Base-by-base conservation (phyloP, 371 early-diverging fungal species). In the Sporodiniella umbellata region DNA sequence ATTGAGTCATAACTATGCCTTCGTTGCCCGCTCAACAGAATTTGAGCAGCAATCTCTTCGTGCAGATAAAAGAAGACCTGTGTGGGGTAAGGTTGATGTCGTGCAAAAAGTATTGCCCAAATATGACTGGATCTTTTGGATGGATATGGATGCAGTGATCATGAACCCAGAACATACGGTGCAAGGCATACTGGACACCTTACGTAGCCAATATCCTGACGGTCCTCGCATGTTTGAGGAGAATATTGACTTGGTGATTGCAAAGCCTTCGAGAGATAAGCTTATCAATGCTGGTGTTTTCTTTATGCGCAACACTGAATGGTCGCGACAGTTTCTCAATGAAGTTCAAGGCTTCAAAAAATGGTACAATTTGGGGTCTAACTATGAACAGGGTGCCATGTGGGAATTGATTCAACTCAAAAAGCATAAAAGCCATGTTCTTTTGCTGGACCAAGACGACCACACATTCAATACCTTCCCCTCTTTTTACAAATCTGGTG, bases 81-180 rank as follows among this genome's bases (percentile, higher is more conserved):
- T 79, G 0, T 83, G 83, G 83, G 85, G 83, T 38, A 83, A 83
- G 54, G 66, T 85, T 45, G 81, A 81, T 46, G 78, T 66, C 8
- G 66, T 85, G 10, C 79, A 85, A 60, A 85, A 83, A 49, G 62
- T 70, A 8, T 45, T 85, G 12, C 85, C 83, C 3, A 73, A 79
- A 31, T 85, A 85, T 49, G 80, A 85, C 23, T 85, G 85, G 85
- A 39, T 85, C 8, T 72, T 85, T 24, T 85, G 85, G 85, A 60
- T 80, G 62, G 85, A 85, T 55, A 83, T 83, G 82, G 83, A 85
- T 53, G 80, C 83, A 4, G 75, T 85, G 12, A 68, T 85, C 17
- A 70, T 76, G 53, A 67, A 85, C 60, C 50, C 65, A 15, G 58
- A 70, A 21, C 54, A 54, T 22, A 68, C 78, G 4, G 48, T 61